Evolutionary conservation across 2,329 filamentous ascomycete genomes (phyloP), one percentile per base, ranked within the genome.

Genomic region (Anthostomella pinea): DNA sequence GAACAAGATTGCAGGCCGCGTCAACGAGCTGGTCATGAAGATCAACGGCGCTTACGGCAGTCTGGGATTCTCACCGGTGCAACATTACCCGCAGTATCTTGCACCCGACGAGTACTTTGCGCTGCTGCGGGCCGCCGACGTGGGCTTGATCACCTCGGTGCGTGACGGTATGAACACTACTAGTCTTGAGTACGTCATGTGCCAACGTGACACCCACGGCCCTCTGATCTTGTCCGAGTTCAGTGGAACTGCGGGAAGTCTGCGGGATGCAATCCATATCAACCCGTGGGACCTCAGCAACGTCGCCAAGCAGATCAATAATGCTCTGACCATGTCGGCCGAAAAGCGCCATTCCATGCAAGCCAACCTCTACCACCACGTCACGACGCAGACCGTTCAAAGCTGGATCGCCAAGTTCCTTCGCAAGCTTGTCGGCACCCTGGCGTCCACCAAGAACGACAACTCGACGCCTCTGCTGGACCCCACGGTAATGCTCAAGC

Each of bases 101-200:
- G 83, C 81, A 30, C 85, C 84, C 49, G 85, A 89, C 52, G 90
- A 97, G 65, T 97, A 97, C 63, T 94, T 95, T 63, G 90, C 91
- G 4, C 77, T 97, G n/a, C 75, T 97, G 34, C 82, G 91, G 16
- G 81, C 88, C 3, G 90, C 86, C 21, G 89, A 97, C 60, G 87
- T 96, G 49, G 91, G 89, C 4, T 72, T 97, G 33, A 96, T 97
- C 63, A 96, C 93, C 6, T 95, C 88, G 51, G 90, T 97, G 15
- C 81, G 91, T 42, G 93, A 97, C 61, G 91, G 91, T 40, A 96
- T 97, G 90, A 97, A 96, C 69, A 96, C 91, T 1, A 95, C 90
- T 14, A 94, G 88, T 59, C 71, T 97, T 51, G 93, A 97, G 64
- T 97, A 96, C 59, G 82, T 97, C 39, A 77, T 95, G 39, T 95